Evolutionary conservation across 2,329 filamentous ascomycete species (phyloP), one percentile per base, ranked within the genome.

Genomic region (Fusarium sororula): DNA sequence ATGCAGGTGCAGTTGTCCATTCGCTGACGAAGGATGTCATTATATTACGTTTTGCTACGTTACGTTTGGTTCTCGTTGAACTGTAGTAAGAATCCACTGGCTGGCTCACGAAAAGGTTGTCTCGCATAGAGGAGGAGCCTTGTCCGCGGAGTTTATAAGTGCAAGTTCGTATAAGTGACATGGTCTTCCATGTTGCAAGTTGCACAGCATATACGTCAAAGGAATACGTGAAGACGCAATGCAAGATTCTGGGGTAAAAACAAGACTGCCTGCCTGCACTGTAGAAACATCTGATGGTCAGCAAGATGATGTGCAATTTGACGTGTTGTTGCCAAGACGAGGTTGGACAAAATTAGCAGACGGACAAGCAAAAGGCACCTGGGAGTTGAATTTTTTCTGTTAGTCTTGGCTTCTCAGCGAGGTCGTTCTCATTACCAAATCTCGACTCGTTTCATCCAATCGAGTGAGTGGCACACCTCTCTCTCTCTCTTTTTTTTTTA

Each of bases 341-440:
- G 26, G 28, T 39, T 47, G 41, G 70, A 72, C 59, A 74, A 73
- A 73, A 73, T 74, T 59, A 57, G 45, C 22, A 67, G 24, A 57
- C 39, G 61, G 71, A 50, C 70, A 48, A 65, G 57, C 37, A 56
- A 37, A 58, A 28, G 44, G 44, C 32, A 59, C 20, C 35, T 59
- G 48, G 42, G 32, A 55, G 66, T 54, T 53, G 59, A 73, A 73
- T 45, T 72, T 59, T 72, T 73, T 61, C 42, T 71, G 66, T 65
- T 73, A 60, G 67, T 59, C 79, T 78, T 70, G 73, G 73, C 73
- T 66, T 70, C 41, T 74, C 73, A 58, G 54, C 69, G 66, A 70
- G 63, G 79, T 77, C 75, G 79, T 83, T 83, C 76, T 75, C 78
- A 83, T 83, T 83, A 83, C 80, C 73, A 79, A 83, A 82, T 81